phyloP scores from a whole-genome alignment of 1,139 yeast genomes.

The Barnettozyma hawaiiensis region DNA sequence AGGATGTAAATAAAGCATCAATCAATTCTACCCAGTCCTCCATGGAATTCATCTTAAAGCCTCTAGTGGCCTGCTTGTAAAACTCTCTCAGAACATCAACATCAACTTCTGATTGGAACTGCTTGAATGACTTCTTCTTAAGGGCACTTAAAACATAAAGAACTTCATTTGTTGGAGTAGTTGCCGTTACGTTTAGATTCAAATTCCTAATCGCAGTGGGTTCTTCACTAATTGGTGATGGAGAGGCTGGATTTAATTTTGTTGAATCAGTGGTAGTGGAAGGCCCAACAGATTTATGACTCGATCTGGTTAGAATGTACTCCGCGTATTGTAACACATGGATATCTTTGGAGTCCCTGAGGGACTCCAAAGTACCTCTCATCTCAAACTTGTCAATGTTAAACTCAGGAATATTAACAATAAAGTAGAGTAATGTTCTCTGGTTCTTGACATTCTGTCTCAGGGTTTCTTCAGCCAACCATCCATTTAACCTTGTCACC shows the following conservation, averaged over 20 bases:
- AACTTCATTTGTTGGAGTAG: not conserved
- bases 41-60: not conserved
- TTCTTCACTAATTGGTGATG: not conserved
- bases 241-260: too few relatives aligned
- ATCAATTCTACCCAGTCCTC: not conserved
- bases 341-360: not conserved
- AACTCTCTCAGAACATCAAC: not conserved
- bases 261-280: not conserved
- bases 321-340: not conserved
- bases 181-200: not conserved
- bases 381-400: not conserved
- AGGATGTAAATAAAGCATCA: not conserved
- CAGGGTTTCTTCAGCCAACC: not conserved
- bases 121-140: not conserved
- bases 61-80: not conserved
- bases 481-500: not conserved
- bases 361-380: not conserved
- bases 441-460: not conserved
- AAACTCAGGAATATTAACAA: not conserved
- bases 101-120: not conserved
- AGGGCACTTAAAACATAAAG: not conserved
- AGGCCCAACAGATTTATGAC: not conserved
- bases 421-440: not conserved
- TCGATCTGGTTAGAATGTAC: not conserved
- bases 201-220: not conserved